These are phyloP conservation scores for Backusella psychrophila DNA, from an alignment of 192 early-diverging fungal genomes.

Conservation along the genomic window DNA sequence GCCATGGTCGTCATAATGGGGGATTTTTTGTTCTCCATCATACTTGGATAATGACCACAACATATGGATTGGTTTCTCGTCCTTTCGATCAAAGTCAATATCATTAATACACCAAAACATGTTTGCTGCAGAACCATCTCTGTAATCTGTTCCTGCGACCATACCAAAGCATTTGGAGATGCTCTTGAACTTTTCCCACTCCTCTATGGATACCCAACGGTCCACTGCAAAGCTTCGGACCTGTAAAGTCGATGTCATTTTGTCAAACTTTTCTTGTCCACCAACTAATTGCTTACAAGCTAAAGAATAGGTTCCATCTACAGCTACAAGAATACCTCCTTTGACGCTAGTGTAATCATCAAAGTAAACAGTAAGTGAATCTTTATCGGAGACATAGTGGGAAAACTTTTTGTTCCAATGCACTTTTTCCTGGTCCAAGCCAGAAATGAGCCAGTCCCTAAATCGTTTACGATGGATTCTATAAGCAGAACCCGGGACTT, in stretches of 20 bases:
- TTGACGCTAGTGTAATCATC: constrained; percentile 7
- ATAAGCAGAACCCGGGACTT: not conserved
- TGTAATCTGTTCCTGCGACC: not conserved
- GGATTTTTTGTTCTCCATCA: not conserved
- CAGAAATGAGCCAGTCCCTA: constrained; percentile 3
- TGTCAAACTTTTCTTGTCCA: not conserved
- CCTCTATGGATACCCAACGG: constrained; percentile 2
- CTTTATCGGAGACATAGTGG: constrained; percentile 3
- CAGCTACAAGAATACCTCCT: constrained; percentile 34
- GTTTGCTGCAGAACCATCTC: not conserved
- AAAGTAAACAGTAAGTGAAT: constrained; percentile 21
- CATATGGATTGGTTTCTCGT: not conserved
- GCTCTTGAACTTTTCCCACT: not conserved
- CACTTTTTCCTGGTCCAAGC: not conserved
- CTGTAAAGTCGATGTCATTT: not conserved
- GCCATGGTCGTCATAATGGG: not conserved
- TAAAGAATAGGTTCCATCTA: constrained; percentile 32
- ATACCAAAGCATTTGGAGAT: not conserved
- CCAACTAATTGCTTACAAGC: constrained; percentile 20
- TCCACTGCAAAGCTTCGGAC: not conserved
- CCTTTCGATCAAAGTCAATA: not conserved
- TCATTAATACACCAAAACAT: not conserved
- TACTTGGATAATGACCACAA: not conserved
- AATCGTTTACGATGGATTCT: constrained; percentile 4
- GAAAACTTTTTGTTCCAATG: constrained; percentile 21